Evolutionary conservation across 2,329 filamentous ascomycete species (phyloP), one percentile per base, ranked within the genome.

Genomic region (Cytospora piceicola): DNA sequence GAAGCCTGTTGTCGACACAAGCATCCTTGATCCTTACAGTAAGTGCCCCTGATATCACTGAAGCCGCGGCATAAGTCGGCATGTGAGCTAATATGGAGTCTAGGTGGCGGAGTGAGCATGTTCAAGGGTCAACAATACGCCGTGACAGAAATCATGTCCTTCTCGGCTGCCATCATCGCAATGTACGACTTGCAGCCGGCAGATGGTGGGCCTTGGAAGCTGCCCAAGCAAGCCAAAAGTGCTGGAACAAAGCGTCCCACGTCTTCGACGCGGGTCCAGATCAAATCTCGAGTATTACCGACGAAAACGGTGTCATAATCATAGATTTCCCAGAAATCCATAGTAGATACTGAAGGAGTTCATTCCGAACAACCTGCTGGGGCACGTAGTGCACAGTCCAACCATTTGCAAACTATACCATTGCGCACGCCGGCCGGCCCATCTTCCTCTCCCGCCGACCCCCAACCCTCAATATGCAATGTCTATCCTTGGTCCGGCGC

Each of bases 181-280:
- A 72, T 78, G 30, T 80, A 79, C 63, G 76, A 79, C 24, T 72
- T 80, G 29, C 65, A 71, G 55, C 73, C 77, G 7, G 57, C 27
- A 22, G 58, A 49, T 14, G 63, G 55, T 15, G 66, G 53, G 27
- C 63, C 66, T 2, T 67, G 66, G 66, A 65, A 65, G 55, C n/a
- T 67, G 5, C 66, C 66, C 24, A 58, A 46, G 59, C 66, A 58
- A 30, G 49, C 39, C 22, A 46, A 17, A 8, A 34, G 46, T 49
- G 66, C 56, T n/a, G 66, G 63, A 12, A 58, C 66, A 32, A 65
- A 62, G 29, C 55, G 30, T 9, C 66, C 66, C 15, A 15, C 34
- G 20, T 51, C 59, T 11, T 57, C 66, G 11, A 60, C 59, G 12
- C 60, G 63, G 14, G 63, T 67, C 29, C 65, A 58, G 66, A 60